Evolutionary conservation across 1,284 basidiomycete genomes (phyloP), one percentile per base, ranked within the genome.

Genomic region (Trametes polyzona): DNA sequence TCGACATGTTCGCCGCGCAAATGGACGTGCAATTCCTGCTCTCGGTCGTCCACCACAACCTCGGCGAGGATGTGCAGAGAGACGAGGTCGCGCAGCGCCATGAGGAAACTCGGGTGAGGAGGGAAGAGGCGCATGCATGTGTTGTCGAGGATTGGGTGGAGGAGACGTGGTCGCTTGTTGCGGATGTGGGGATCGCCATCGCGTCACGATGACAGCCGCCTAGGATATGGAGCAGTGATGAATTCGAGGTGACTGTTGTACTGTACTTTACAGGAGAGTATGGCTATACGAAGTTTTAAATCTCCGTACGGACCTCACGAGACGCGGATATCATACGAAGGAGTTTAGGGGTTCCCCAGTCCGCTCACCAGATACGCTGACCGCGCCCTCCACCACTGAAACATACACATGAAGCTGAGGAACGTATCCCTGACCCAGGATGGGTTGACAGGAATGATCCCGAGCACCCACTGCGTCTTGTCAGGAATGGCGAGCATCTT

Each of bases 11-110:
- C 59, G 71, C 77, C 42, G 81, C 87, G 6, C 70, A 82, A 30
- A 78, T 81, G 63, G 87, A 91, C 65, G 86, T 88, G 23, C 86
- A 87, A 59, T 91, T 88, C 73, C 70, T 88, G 48, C 69, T 87
- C 39, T 83, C 88, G 11, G 79, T 90, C 30, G 76, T 90, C 24
- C 87, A 86, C 67, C 82, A 93, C 70, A 91, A 87, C 61, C 73
- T 90, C 35, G 83, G 78, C 3, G 77, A 82, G 75, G 67, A 68
- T 24, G 62, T 63, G 21, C 82, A 88, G 61, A 76, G 90, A 32
- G 82, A 91, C 55, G 77, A 74, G 4, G 78, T 76, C 1, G 81
- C 84, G 2, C 69, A 72, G 59, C 74, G 82, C 33, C 83, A 88
- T 66, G 68, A 75, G 10, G 71, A 71, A 33, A 80, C 83, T 1